Conservation (phyloP, 2,329 filamentous ascomycete species). For the Lomentospora prolificans region DNA sequence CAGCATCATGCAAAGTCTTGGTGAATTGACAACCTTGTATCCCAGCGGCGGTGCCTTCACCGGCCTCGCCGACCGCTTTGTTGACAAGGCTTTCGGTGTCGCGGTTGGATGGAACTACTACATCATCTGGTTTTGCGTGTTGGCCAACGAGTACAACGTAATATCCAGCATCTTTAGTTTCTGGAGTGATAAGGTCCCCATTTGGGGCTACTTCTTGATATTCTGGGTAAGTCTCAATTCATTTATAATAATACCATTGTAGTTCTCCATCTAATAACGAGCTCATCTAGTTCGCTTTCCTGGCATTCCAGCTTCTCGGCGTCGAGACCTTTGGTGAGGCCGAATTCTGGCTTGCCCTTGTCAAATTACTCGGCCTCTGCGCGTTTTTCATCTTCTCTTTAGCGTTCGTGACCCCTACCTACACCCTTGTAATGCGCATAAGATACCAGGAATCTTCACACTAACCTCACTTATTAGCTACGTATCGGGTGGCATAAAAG, state of each 20-base stretch:
- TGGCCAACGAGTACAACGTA: constrained; percentile 57
- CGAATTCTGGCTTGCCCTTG: constrained; percentile 67
- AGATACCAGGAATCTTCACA: no score
- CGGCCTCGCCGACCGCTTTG: constrained; percentile 59
- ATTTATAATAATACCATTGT: background rate
- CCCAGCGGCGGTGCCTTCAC: constrained; percentile 63
- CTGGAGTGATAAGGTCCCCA: constrained; percentile 51
- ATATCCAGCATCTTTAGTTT: constrained; percentile 56
- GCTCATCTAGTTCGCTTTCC: constrained; percentile 40
- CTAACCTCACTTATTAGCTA: no score
- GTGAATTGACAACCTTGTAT: constrained; percentile 65
- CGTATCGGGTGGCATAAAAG: constrained; percentile 55
- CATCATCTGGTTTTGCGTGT: constrained; percentile 40
- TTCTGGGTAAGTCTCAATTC: constrained; percentile 46
- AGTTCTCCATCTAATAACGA: background rate
- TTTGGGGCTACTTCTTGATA: constrained; percentile 63
- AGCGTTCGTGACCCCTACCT: no score
- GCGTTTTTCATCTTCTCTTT: constrained; percentile 71
- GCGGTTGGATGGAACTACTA: constrained; percentile 66
- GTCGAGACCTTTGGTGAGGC: constrained; percentile 69
- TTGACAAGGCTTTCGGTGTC: constrained; percentile 59
- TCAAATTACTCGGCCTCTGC: constrained; percentile 61
- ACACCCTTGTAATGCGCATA: no score
- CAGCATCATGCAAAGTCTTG: constrained; percentile 60
- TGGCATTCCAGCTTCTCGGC: constrained; percentile 59